Percentiles rank a stretch among this genome's conserved stretches.
Evolutionary conservation across 495 filamentous ascomycete species (phyloP).

Genomic region (Hapsidospora chrysogenum): DNA sequence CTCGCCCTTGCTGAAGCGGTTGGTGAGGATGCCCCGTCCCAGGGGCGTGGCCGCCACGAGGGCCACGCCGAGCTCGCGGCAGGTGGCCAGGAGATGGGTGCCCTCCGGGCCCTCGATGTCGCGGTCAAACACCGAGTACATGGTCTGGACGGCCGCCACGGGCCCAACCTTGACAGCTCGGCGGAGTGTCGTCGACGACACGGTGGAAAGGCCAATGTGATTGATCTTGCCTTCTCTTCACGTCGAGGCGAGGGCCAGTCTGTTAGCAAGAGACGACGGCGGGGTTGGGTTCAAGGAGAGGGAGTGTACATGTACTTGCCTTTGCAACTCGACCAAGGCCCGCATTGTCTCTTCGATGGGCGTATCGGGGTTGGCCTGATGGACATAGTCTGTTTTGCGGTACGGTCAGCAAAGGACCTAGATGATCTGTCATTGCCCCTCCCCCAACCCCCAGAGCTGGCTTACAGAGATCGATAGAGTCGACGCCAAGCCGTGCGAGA

Average conservation of each 20-base stretch:
- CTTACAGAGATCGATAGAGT: slow-evolving; percentile 43
- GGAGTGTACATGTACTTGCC: slow-evolving; percentile 7
- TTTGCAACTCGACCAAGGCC: slow-evolving; percentile 27
- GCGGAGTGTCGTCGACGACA: slow-evolving; percentile 18
- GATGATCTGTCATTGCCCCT: no score
- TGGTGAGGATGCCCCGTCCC: slow-evolving; percentile 29
- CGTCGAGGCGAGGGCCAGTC: no score
- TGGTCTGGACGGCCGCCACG: slow-evolving; percentile 25
- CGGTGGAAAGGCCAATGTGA: slow-evolving; percentile 30
- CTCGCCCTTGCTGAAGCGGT: slow-evolving; percentile 12
- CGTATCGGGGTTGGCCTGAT: slow-evolving; percentile 33
- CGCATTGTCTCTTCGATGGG: slow-evolving; percentile 49
- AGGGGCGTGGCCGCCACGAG: slow-evolving; percentile 30
- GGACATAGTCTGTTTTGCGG: no score
- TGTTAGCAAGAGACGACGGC: no score
- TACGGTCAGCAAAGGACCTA: no score
- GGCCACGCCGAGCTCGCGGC: slow-evolving; percentile 30
- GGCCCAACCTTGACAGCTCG: slow-evolving; percentile 19
- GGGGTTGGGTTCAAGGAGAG: no score
- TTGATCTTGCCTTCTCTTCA: slow-evolving; percentile 32
- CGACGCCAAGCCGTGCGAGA: slow-evolving; percentile 31
- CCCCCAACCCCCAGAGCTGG: no score
- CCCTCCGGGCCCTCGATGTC: slow-evolving; percentile 23
- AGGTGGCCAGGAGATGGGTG: slow-evolving; percentile 19
- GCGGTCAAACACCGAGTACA: slow-evolving; percentile 25